phyloP scores from a whole-genome alignment of 2,329 filamentous ascomycete species.

The Boeremia exigua region DNA sequence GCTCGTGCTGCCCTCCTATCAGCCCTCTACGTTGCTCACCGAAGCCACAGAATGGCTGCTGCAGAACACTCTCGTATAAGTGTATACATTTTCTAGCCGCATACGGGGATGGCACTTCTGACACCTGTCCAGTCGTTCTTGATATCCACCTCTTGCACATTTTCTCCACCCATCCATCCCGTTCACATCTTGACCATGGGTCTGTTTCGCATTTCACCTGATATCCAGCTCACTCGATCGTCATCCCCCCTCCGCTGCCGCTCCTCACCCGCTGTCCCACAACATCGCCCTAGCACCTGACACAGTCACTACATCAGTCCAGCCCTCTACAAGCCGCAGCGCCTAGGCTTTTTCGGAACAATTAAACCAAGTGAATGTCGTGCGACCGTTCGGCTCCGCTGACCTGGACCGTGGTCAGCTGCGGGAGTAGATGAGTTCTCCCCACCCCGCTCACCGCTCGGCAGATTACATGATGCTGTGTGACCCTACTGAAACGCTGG shows the following conservation, averaged over 20 bases:
- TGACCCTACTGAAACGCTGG: constrained; percentile 9
- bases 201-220: neutral
- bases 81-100: constrained; percentile 17
- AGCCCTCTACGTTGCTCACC: constrained; percentile 11
- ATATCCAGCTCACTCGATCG: too few relatives aligned
- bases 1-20: constrained; percentile 18
- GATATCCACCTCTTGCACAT: neutral
- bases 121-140: constrained; percentile 17
- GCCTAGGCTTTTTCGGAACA: constrained; percentile 7
- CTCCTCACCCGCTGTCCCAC: constrained; percentile 6
- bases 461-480: constrained; percentile 10
- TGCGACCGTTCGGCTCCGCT: constrained; percentile 15
- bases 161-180: constrained; percentile 10
- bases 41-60: constrained; percentile 7
- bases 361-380: constrained; percentile 5
- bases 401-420: constrained; percentile 22
- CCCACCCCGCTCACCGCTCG: neutral
- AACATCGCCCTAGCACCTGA: constrained; percentile 4
- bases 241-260: neutral
- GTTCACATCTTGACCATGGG: neutral
- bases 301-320: constrained; percentile 8
- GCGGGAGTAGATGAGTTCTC: constrained; percentile 14
- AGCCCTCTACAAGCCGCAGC: neutral
- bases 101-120: constrained; percentile 8
- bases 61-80: constrained; percentile 2